Conservation (phyloP, 2,329 filamentous ascomycete genomes). For the Neonectria sp. region DNA sequence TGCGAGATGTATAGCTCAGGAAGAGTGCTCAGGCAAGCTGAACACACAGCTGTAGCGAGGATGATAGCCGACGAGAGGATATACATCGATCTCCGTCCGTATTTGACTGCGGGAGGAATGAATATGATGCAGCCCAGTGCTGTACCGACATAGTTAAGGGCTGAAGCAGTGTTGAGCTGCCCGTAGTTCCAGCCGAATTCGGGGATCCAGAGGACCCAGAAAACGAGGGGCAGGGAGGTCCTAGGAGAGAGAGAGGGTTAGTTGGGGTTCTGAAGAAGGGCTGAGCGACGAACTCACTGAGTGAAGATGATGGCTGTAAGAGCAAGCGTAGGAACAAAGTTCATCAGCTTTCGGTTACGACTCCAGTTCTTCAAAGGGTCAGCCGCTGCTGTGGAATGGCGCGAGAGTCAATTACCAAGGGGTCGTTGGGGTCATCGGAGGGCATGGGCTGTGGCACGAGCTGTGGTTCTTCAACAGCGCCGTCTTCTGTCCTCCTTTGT, state of each 20-base stretch:
- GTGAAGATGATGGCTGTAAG: slow-evolving; percentile 44
- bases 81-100: slow-evolving; percentile 49
- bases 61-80: slow-evolving; percentile 40
- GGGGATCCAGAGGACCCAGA: slow-evolving; percentile 47
- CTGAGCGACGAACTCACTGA: slow-evolving; percentile 32
- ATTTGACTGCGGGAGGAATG: slow-evolving; percentile 50
- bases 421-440: slow-evolving; percentile 43
- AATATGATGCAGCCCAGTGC: slow-evolving; percentile 49
- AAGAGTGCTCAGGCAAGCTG: slow-evolving; percentile 32
- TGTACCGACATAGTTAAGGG: slow-evolving; percentile 45
- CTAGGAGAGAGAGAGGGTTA: background rate
- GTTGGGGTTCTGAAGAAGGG: no score
- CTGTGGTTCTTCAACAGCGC: background rate
- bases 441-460: slow-evolving; percentile 13
- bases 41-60: slow-evolving; percentile 40
- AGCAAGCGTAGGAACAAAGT: slow-evolving; percentile 40
- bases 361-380: slow-evolving; percentile 44
- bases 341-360: slow-evolving; percentile 40
- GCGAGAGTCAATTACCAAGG: slow-evolving; percentile 34
- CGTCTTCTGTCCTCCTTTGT: no score
- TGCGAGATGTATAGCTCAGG: slow-evolving; percentile 41
- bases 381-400: no score
- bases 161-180: slow-evolving; percentile 41
- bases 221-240: slow-evolving; percentile 43
- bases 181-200: slow-evolving; percentile 44